A percentile compares a stretch with the other conserved stretches of the same genome.
Evolutionary conservation across 805 yeast genomes (phyloP).

Genomic region (Lachancea cidri): DNA sequence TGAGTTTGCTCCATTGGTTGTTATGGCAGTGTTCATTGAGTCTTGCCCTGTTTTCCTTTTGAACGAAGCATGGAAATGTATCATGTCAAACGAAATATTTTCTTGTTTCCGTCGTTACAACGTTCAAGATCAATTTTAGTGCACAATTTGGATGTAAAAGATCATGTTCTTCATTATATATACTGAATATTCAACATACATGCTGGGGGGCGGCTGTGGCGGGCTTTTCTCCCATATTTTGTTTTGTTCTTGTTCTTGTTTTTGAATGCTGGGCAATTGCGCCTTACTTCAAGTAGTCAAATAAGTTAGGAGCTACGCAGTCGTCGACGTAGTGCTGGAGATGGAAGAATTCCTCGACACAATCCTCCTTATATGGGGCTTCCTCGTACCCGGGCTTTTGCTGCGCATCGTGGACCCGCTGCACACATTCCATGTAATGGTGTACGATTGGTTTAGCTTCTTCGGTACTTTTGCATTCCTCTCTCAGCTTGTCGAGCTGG

Average conservation of each 20-base stretch:
- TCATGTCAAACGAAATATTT: background rate
- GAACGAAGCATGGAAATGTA: background rate
- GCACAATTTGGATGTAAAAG: background rate
- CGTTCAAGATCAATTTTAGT: too few relatives aligned
- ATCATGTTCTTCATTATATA: background rate
- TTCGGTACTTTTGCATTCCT: conserved; percentile 61
- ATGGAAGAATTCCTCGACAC: conserved; percentile 97
- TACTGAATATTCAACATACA: background rate
- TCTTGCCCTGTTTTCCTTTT: background rate
- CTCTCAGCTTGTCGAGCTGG: conserved; percentile 57
- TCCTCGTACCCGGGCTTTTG: conserved; percentile 81
- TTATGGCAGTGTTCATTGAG: background rate
- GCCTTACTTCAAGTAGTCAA: conserved; percentile 71
- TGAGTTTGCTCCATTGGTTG: background rate
- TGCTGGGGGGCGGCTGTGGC: background rate
- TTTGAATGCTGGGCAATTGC: too few relatives aligned
- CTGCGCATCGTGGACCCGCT: conserved; percentile 84
- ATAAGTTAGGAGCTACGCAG: conserved; percentile 85
- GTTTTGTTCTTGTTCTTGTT: too few relatives aligned
- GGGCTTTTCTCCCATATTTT: background rate
- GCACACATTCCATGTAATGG: conserved; percentile 91
- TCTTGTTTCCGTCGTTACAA: too few relatives aligned
- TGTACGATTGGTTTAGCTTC: conserved; percentile 71
- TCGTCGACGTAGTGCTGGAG: conserved; percentile 89
- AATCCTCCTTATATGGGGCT: conserved; percentile 84